These are phyloP conservation scores for Lodderomyces beijingensis DNA, from an alignment of 1,139 yeast genomes.

Conservation along the genomic window DNA sequence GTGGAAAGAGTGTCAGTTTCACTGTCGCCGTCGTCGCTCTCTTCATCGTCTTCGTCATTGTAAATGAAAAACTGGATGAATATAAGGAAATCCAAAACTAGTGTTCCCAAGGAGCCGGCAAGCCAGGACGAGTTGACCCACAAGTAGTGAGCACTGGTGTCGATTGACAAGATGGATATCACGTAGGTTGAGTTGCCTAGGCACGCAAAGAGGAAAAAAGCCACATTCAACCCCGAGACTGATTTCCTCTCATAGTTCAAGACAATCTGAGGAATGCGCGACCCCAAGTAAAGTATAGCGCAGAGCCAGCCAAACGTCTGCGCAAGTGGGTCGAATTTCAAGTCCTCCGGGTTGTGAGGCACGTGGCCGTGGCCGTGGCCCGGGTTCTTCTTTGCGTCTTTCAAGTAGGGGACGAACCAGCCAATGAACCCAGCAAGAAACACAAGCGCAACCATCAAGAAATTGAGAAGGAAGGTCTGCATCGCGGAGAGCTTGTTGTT, in stretches of 20 bases:
- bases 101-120: conserved; percentile 86
- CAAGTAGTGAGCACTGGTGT: conserved; percentile 63
- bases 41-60: conserved; percentile 24
- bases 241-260: conserved; percentile 80
- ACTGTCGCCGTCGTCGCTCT: conserved; percentile 3
- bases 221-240: conserved; percentile 87
- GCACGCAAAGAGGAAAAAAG: conserved; percentile 91
- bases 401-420: conserved; percentile 67
- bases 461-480: conserved; percentile 42
- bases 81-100: conserved; percentile 76
- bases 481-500: conserved; percentile 15
- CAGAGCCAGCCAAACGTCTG: conserved; percentile 91
- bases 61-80: conserved; percentile 85
- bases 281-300: conserved; percentile 80
- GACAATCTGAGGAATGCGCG: conserved; percentile 84
- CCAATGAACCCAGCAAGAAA: conserved; percentile 77
- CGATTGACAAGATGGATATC: conserved; percentile 73
- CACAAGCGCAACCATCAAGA: conserved; percentile 64
- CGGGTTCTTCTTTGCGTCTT: conserved; percentile 27
- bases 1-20: no score
- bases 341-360: conserved; percentile 28
- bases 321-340: conserved; percentile 69
- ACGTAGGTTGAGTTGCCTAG: conserved; percentile 89
- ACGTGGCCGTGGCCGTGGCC: conserved; percentile 20
- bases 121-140: conserved; percentile 88